Conservation (phyloP, 805 yeast species). For the Yamadazyma paraphyllophila region DNA sequence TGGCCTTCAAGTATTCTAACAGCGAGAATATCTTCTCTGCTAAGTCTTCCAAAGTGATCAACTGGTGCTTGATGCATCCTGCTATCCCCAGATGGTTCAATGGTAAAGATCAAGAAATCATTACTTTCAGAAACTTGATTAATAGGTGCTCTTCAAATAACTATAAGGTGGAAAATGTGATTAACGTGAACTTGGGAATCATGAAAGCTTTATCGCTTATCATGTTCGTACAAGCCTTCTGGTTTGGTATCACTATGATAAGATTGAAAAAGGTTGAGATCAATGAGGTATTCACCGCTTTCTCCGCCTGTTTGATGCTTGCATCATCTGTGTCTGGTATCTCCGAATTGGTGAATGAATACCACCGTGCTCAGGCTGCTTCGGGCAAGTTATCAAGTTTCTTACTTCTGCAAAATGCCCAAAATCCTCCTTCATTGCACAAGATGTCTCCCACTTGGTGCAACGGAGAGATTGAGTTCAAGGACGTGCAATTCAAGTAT, state of each 20-base stretch:
- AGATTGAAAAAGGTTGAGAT: constrained; percentile 47
- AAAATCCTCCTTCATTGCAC: neutral
- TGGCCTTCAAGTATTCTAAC: constrained; percentile 48
- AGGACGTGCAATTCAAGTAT: constrained; percentile 61
- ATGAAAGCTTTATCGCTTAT: constrained; percentile 57
- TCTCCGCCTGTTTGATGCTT: constrained; percentile 75
- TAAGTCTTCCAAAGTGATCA: constrained; percentile 55
- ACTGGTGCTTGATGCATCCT: constrained; percentile 68
- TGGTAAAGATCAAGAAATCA: constrained; percentile 53
- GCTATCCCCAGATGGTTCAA: constrained; percentile 60
- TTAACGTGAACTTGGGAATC: constrained; percentile 55
- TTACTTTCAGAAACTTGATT: constrained; percentile 38
- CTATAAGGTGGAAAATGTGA: constrained; percentile 43
- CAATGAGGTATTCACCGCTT: constrained; percentile 75
- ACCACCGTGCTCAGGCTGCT: constrained; percentile 76
- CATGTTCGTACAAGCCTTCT: constrained; percentile 89
- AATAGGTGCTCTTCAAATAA: constrained; percentile 38
- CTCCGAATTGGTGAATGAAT: constrained; percentile 53
- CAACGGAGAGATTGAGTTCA: constrained; percentile 53
- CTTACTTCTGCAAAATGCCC: constrained; percentile 2
- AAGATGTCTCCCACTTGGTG: constrained; percentile 16
- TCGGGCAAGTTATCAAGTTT: constrained; percentile 41
- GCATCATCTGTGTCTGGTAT: constrained; percentile 58
- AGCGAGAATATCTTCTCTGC: constrained; percentile 58
- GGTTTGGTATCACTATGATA: constrained; percentile 81